Evolutionary conservation across 2,329 filamentous ascomycete species (phyloP), one percentile per base, ranked within the genome.

Genomic region (Exophiala viscosa): DNA sequence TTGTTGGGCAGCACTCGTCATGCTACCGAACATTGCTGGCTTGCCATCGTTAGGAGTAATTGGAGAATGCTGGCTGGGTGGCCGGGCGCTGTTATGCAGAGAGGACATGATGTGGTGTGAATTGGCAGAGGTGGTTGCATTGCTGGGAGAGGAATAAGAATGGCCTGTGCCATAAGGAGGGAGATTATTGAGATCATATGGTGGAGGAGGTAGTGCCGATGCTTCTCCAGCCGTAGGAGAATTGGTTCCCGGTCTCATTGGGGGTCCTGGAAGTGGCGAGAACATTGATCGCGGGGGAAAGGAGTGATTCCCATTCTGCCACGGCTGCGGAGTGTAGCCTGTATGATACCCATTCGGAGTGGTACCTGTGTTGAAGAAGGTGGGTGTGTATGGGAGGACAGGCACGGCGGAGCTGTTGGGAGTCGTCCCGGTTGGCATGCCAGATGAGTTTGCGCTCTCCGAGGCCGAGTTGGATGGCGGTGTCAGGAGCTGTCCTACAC

Each of bases 111-210:
- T 32, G 23, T 45, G 52, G 13, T 55, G 60, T 55, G 52, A 64
- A 33, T 53, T 62, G 23, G 53, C 59, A 61, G 45, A 52, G 45
- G 57, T 52, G 35, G 48, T 51, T 13, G 52, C 59, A 48, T 54
- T 62, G 31, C 72, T 40, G 7, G 57, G 57, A 40, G 57, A 58
- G 36, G 59, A 50, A 7, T 60, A 49, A 28, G 41, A 40, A 28
- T 54, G 44, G 32, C 43, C 35, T 17, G 40, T 33, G 3, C 48
- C 54, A 33, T 58, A 62, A 8, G 50, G 35, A 5, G 51, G 56
- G n/a, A 54, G 43, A 4, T 45, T 77, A 60, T 84, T 82, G 57
- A 82, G 75, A 58, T 87, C 85, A 69, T 85, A 89, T 5, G 85
- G 79, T 54, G 86, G 82, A 49, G 81, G 76, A 55, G 86, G 80